A percentile compares a stretch with the other conserved stretches of the same genome.
These are phyloP conservation scores for Polychaeton citri DNA, from an alignment of 2,329 filamentous ascomycete genomes.

Conservation along the genomic window DNA sequence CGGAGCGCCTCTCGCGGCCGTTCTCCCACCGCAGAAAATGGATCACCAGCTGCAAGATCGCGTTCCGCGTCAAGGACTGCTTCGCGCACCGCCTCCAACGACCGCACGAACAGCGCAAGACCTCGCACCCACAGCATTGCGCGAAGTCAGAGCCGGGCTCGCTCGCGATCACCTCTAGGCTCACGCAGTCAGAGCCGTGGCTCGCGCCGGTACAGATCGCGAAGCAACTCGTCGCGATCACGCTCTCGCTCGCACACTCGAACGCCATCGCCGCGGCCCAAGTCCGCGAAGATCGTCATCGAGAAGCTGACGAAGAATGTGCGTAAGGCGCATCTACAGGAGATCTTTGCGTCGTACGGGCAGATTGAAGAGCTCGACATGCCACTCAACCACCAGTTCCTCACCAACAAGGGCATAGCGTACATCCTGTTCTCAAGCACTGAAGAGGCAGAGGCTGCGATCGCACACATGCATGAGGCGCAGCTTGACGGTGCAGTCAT, in stretches of 20 bases:
- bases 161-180: no score
- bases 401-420: constrained; percentile 82
- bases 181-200: constrained; percentile 8
- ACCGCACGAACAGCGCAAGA: no score
- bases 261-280: constrained; percentile 7
- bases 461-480: constrained; percentile 96
- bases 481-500: constrained; percentile 74
- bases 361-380: constrained; percentile 76
- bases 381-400: constrained; percentile 74
- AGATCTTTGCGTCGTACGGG: constrained; percentile 87
- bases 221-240: constrained; percentile 4
- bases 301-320: constrained; percentile 95
- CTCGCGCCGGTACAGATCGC: constrained; percentile 3
- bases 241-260: constrained; percentile 5
- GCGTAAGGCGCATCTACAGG: constrained; percentile 71
- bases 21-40: no score
- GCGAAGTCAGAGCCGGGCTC: no score
- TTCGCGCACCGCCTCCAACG: constrained; percentile 20
- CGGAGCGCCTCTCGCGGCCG: background rate
- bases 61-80: background rate
- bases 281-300: constrained; percentile 62
- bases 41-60: no score
- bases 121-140: no score
- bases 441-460: constrained; percentile 71
- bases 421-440: constrained; percentile 76